Base-by-base conservation (phyloP, 2,329 filamentous ascomycete genomes). In the Diaporthe citrichinensis region DNA sequence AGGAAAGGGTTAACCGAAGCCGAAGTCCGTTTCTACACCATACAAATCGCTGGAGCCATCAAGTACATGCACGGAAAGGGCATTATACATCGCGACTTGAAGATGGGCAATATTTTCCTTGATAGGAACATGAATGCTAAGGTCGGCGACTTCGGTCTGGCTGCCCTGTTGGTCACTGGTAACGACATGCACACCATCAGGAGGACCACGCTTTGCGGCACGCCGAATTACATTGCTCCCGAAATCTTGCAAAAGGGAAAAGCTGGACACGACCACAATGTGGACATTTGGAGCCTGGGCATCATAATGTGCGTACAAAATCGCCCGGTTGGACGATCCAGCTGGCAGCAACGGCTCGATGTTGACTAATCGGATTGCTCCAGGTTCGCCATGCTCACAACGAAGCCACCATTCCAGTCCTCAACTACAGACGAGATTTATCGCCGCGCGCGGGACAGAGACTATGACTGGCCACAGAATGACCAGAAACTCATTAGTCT, bases 51-150 rank as follows among this genome's bases (percentile, higher is more conserved):
- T 78, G 97, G 97, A 49, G 97, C 97, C 51, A 96, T 99, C 85
- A 98, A 98, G 85, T 99, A 99, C 83, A 94, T 99, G 88, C 97
- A 99, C 84, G 92, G 92, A 81, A 94, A 97, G 82, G 97, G 96
- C 78, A 97, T 99, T 77, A 98, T 98, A 68, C 97, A 99, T 84
- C 92, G 97, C 68, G 97, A 99, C 84, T 86, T 99, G 80, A 99
- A 99, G 86, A 98, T 98, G 88, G 97, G 97, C 67, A 99, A 99
- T 83, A 93, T 99, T 79, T 99, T 99, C 81, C 89, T 99, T 71
- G 97, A 99, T 83, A 91, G 92, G 72, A 89, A 95, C 79, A 98
- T 99, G 96, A 98, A 99, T 81, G 93, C 98, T 80, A 99, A 99
- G 84, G 95, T 99, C 80, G 97, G 97, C 59, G 97, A 99, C 84